These are phyloP conservation scores for Sarcodon sp. DNA, from an alignment of 768 basidiomycete species.

Conservation along the genomic window DNA sequence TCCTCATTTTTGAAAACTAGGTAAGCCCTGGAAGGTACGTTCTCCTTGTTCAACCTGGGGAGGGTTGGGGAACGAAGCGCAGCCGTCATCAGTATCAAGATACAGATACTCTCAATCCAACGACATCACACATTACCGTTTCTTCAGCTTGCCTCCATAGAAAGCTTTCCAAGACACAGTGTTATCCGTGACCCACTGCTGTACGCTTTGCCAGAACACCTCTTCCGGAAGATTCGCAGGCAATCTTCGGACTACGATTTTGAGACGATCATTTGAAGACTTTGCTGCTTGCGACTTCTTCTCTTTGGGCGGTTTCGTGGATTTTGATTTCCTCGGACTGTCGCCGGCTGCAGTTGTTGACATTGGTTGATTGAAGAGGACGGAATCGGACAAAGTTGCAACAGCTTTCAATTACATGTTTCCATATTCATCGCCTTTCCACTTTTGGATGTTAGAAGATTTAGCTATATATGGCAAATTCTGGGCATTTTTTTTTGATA, in stretches of 20 bases:
- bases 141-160: constrained; percentile 55
- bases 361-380: no score
- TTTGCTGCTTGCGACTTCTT: constrained; percentile 2
- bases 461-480: no score
- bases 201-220: constrained; percentile 88
- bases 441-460: no score
- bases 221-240: constrained; percentile 89
- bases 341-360: background rate
- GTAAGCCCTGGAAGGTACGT: constrained; percentile 80
- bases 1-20: constrained; percentile 78
- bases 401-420: no score
- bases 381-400: no score
- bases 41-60: constrained; percentile 69
- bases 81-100: background rate
- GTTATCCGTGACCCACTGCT: constrained; percentile 72
- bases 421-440: no score
- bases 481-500: no score
- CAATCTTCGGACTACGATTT: constrained; percentile 77
- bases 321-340: constrained; percentile 20
- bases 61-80: background rate
- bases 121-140: constrained; percentile 29
- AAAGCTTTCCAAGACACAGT: constrained; percentile 55
- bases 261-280: constrained; percentile 46
- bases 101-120: constrained; percentile 8
- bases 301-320: constrained; percentile 3